Evolutionary conservation across 225 moss, liverwort and hornwort genomes (phyloP), one percentile per base, ranked within the genome.

Genomic region (Asterella californica): DNA sequence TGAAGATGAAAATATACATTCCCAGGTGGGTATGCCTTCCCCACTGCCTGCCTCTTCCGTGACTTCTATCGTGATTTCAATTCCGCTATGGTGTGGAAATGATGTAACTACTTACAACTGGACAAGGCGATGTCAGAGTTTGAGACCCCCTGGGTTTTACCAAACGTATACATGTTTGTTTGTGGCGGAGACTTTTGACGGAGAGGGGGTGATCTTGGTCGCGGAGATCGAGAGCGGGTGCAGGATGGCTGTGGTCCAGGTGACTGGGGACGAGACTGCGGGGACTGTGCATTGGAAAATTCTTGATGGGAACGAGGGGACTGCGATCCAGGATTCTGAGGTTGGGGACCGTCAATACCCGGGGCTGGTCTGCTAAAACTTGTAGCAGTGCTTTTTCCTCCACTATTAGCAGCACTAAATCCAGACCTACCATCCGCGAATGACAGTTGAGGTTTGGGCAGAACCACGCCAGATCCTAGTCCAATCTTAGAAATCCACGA

Each of bases 401-500:
- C 87, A 75, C 72, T 79, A 22, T 60, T 82, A 0, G 21, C 34
- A 7, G 72, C 30, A 66, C 71, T 66, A 69, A 81, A 83, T n/a
- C 76, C 77, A 29, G 84, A 84, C 17, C 81, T 63, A 37, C 25
- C 68, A 77, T 83, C 86, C 21, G 84, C 80, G 72, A 83, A 88
- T 21, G 87, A 83, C 57, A 85, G 49, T 76, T 88, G 87, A 81
- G 87, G 76, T 60, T 80, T 82, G 29, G 84, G 87, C 79, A 88
- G 75, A 78, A 78, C 55, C 7, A 82, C 77, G 9, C 87, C 85
- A 25, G 87, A 78, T 34, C 80, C 81, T 0, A 69, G 76, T 79
- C 85, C 87, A 59, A 85, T 80, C 75, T 85, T 88, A 42, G 86
- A 84, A 34, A 86, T 81, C 89, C 89, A 89, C 61, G 89, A 86